Evolutionary conservation across 805 yeast species (phyloP), one percentile per base, ranked within the genome.

Genomic region (Pichia californica): DNA sequence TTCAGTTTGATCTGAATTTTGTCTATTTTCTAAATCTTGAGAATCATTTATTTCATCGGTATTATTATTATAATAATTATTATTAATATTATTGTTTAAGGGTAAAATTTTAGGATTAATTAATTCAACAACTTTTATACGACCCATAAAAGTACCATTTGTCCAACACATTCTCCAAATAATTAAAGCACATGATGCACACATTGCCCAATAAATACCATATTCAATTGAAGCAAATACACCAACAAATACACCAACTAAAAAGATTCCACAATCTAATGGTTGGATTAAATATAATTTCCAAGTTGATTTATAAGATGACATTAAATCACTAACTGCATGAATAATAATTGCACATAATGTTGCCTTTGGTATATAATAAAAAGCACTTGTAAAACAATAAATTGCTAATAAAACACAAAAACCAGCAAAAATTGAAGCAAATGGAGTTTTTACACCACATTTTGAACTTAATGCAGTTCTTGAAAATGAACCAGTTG

Each of bases 361-460:
- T 3, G 89, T 79, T 9, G 96, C 95, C 53, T 84, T 86, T 40
- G 96, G 95, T 63, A 88, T 88, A 68, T 75, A 88, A 67, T 73
- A 86, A 69, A 88, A 88, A 5, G 95, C 83, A 45, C 71, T 71
- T 7, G 96, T 88, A 55, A 88, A 73, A 45, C 83, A 79, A 64
- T 88, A 89, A 49, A 88, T 70, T 3, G 96, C 95, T 49, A 88
- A 68, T 48, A 88, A 64, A 20, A 88, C 96, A 63, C 89, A 88
- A 34, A 76, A 77, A 58, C 96, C 97, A 10, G 95, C 86, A 64
- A 80, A 84, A 37, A 88, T 71, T 67, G 96, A 96, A 37, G 96
- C 93, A 49, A 88, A 68, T 26, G 97, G 97, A n/a, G 97, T 89
- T 59, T 88, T 77, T 35, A 88, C 97, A 60, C 95, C 94, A 73